Conservation (phyloP, 768 basidiomycete species). For the Serendipita sp. region DNA sequence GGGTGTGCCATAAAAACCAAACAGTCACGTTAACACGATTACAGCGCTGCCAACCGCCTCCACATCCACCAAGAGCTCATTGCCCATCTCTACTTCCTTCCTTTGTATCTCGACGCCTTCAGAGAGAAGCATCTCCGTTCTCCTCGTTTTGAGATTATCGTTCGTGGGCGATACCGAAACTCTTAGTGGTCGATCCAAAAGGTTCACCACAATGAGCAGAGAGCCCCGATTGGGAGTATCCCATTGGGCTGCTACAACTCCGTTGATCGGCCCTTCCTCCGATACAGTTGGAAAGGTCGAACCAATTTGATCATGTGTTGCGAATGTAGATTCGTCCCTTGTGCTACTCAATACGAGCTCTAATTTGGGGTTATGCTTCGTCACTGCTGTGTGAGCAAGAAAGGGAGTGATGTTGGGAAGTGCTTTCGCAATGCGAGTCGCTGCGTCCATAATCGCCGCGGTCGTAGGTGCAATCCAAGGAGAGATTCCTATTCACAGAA, state of each 20-base stretch:
- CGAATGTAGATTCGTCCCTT: background rate
- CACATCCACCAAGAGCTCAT: no score
- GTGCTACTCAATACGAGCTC: background rate
- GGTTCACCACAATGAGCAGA: background rate
- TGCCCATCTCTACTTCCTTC: no score
- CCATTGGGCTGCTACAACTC: background rate
- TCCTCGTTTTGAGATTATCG: no score
- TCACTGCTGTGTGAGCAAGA: background rate
- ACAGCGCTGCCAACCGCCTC: no score
- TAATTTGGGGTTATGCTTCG: background rate
- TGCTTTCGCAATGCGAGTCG: background rate
- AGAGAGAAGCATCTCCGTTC: no score
- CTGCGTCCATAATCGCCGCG: slow-evolving; percentile 7
- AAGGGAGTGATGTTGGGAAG: slow-evolving; percentile 1
- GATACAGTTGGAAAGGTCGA: background rate
- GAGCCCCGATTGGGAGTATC: background rate
- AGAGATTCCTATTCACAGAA: slow-evolving; percentile 1
- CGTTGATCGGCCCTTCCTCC: background rate
- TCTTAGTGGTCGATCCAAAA: background rate
- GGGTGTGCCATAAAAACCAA: no score
- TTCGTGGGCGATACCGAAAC: background rate
- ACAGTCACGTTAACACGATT: no score
- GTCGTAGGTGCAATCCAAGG: slow-evolving; percentile 10
- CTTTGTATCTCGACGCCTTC: no score
- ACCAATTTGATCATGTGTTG: background rate